Base-by-base conservation (phyloP, 2,329 filamentous ascomycete genomes). In the Botrytis cinerea region DNA sequence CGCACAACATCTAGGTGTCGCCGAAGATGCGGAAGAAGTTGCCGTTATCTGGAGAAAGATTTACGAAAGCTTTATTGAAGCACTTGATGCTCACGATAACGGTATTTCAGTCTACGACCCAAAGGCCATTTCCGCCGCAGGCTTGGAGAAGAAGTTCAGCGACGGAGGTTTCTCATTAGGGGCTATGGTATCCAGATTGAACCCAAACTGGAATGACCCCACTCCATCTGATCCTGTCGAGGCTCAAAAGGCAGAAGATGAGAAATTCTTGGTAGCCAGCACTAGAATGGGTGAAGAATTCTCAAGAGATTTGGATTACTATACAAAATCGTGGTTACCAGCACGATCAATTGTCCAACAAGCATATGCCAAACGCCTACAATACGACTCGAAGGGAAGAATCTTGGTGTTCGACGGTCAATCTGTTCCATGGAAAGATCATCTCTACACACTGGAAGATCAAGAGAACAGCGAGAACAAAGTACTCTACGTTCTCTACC, bases 81-180 rank as follows among this genome's bases (percentile, higher is more conserved):
- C 96, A 2, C 91, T 99, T 73, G 96, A 99, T 83, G 96, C 95
- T 73, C 95, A 99, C 84, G 96, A 99, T 86, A 99, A 99, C 83
- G 96, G 96, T 78, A 92, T 99, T 81, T 91, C 91, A 40, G 88
- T 87, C 74, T 97, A 97, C 84, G 93, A 97, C 81, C 86, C 92
- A 43, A 86, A 87, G 38, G 90, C 86, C 46, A 81, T 97, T 28
- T 83, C 88, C 45, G 87, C 90, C 45, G 92, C 93, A 0, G 92
- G 91, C 6, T 83, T 98, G 60, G 85, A 92, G 83, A 96, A 95
- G 86, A 91, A 91, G 78, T 98, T 97, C 85, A 91, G 90, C 78
- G 88, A 95, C 80, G 91, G 92, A 74, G 93, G 91, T 69, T 95
- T 98, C 84, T 92, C 89, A 69, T 90, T 99, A 74, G 93, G 94